Base-by-base conservation (phyloP, 2,329 filamentous ascomycete genomes). In the Hypoxylon sp. region DNA sequence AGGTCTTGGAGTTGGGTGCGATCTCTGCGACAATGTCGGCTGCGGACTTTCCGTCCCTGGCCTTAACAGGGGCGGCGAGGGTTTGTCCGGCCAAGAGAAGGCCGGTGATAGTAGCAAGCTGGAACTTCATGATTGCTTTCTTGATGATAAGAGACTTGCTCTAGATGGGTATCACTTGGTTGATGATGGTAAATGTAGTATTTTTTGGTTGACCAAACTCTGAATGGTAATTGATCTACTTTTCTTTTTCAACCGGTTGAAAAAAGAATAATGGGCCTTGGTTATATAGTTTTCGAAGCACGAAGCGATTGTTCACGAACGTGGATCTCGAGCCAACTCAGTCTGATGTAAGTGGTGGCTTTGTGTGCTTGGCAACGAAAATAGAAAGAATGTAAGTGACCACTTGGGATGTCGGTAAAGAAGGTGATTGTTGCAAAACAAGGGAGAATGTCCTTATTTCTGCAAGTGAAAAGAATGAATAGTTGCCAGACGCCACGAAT, bases 1-100 rank as follows among this genome's bases (percentile, higher is more conserved):
- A 90, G 7, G 72, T 67, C 12, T 68, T 66, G 1, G 86, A 83
- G 2, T 61, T 67, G 2, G 87, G 83, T n/a, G 81, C 79, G 66
- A 90, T 83, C 40, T 69, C 47, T 53, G 68, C 66, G 63, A 88
- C 71, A 57, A 77, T 72, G 25, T 67, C 63, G 13, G 67, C 66
- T 7, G 74, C 67, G 2, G 59, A 36, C 38, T 50, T 58, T 16
- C 19, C 52, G 16, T 36, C 51, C 12, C 55, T 47, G 13, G 38
- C 7, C 6, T 20, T 9, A 15, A 57, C 48, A 6, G 65, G 64
- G 21, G 61, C 54, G 20, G 65, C 61, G 41, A 64, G 49, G 20
- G 65, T 57, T 32, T 62, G 54, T 32, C 61, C 54, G 45, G 55
- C 51, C 44, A 71, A 40, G 52, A 67, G 59, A 32, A 71, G 45